phyloP scores from a whole-genome alignment of 441 rosid genomes.

The Corymbia calophylla region DNA sequence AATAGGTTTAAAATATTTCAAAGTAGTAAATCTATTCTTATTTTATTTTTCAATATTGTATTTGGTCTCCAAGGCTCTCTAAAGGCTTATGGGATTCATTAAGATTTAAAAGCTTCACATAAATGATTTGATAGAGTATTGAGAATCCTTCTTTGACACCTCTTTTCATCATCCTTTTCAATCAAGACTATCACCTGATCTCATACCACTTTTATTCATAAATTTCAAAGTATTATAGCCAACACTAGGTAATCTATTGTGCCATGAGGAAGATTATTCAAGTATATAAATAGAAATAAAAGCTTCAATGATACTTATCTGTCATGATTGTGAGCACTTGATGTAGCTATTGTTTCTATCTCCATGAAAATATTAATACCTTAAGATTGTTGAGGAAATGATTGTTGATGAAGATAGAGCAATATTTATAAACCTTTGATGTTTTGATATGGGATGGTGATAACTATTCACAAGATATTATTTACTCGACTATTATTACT shows the following conservation, averaged over 20 bases:
- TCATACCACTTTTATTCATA: neutral
- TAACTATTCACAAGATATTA: neutral
- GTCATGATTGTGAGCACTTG: neutral
- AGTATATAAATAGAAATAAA: too few relatives aligned
- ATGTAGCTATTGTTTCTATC: neutral
- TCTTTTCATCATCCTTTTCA: too few relatives aligned
- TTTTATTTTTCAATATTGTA: too few relatives aligned
- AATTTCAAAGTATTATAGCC: neutral
- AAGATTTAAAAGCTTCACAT: neutral
- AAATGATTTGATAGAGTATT: too few relatives aligned
- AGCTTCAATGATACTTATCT: fast-evolving
- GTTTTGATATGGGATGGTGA: too few relatives aligned
- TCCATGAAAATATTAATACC: neutral
- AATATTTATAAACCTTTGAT: too few relatives aligned
- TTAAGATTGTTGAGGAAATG: neutral
- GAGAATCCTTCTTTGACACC: neutral
- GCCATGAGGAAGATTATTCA: too few relatives aligned
- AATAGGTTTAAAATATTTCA: too few relatives aligned
- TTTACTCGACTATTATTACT: fast-evolving
- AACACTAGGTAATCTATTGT: too few relatives aligned
- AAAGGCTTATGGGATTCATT: fast-evolving
- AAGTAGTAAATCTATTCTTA: fast-evolving
- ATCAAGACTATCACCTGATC: fast-evolving
- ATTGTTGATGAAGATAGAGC: fast-evolving
- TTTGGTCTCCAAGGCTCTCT: neutral